Base-by-base conservation (phyloP, 495 filamentous ascomycete species). In the Aspergillus nidulans region DNA sequence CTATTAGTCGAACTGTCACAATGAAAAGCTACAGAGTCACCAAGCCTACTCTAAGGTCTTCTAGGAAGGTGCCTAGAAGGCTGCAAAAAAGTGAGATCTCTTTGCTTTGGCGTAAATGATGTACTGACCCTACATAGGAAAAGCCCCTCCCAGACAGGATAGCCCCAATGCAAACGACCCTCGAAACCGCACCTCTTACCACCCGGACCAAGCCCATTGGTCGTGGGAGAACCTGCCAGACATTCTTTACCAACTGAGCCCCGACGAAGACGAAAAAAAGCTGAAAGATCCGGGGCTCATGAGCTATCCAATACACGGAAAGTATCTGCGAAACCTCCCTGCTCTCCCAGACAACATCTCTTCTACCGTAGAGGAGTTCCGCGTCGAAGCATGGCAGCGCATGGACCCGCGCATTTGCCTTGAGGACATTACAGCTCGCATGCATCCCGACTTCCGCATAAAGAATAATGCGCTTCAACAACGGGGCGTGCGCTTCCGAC, bases 341-440 rank as follows among this genome's bases (percentile, higher is more conserved):
- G 51, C 62, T 3, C 59, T 67, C 9, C 64, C 64, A 1, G 54
- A 61, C 28, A 48, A 60, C 6, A 67, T 64, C 9, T 41, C 62
- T 0, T 58, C 59, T 2, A 40, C 53, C 1, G 64, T 67, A 5
- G 58, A 60, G 30, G 59, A 57, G 25, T 67, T 56, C 12, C 52
- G 59, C 0, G 57, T 67, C 12, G 64, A 67, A 20, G 57, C 64
- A n/a, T 67, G 64, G 64, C 52, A 56, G 34, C 56, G 61, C 3
- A 53, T 64, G 10, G 64, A 67, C 26, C 26, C 34, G 18, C 56
- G 62, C 25, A 60, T 67, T 38, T 46, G 23, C 9, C 49, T 62
- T 3, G 34, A 44, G 16, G 64, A 67, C 32, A 63, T 67, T 23
- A 50, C 49, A 0, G 62, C 53, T 13, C 49, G 64, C 1, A 62